Percentiles rank a stretch among this genome's conserved stretches.
These are phyloP conservation scores for Misopates orontium DNA, from an alignment of 257 asterid genomes.

Conservation along the genomic window DNA sequence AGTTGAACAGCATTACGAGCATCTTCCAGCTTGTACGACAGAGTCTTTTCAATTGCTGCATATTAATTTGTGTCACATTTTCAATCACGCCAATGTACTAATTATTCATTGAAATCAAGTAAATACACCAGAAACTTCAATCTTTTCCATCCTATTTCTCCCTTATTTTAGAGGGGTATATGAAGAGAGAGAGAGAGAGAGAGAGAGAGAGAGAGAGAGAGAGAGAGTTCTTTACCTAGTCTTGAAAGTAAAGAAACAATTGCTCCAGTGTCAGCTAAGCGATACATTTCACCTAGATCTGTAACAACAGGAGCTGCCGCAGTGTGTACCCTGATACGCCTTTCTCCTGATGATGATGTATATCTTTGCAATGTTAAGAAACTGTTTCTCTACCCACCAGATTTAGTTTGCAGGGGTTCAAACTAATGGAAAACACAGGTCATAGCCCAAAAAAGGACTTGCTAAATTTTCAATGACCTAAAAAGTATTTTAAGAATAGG, in stretches of 20 bases:
- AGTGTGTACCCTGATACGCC: constrained; percentile 97
- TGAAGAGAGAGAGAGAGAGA: too few relatives aligned
- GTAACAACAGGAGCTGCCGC: constrained; percentile 97
- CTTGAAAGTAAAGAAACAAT: constrained; percentile 76
- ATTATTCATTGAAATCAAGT: constrained; percentile 2
- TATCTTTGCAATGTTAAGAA: constrained; percentile 66
- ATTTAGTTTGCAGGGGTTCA: constrained; percentile 9
- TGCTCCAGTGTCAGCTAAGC: constrained; percentile 92
- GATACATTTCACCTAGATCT: constrained; percentile 93
- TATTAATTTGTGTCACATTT: constrained; percentile 24
- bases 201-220: background rate
- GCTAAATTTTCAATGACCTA: constrained; percentile 4
- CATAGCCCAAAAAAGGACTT: background rate
- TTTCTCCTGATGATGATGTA: constrained; percentile 97
- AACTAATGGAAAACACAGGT: constrained; percentile 19
- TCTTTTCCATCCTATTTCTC: constrained; percentile 3
- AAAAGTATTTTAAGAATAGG: background rate
- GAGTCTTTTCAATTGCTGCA: constrained; percentile 93
- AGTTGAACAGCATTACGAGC: constrained; percentile 72
- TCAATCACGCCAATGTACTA: background rate
- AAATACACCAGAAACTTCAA: background rate
- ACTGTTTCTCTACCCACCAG: constrained; percentile 15
- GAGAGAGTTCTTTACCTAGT: constrained; percentile 64
- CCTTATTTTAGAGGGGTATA: constrained; percentile 6
- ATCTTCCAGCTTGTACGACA: constrained; percentile 88